Percentiles rank a stretch among this genome's conserved stretches.
Conservation (phyloP, 2,329 filamentous ascomycete species). For the Curvularia verruculosa region DNA sequence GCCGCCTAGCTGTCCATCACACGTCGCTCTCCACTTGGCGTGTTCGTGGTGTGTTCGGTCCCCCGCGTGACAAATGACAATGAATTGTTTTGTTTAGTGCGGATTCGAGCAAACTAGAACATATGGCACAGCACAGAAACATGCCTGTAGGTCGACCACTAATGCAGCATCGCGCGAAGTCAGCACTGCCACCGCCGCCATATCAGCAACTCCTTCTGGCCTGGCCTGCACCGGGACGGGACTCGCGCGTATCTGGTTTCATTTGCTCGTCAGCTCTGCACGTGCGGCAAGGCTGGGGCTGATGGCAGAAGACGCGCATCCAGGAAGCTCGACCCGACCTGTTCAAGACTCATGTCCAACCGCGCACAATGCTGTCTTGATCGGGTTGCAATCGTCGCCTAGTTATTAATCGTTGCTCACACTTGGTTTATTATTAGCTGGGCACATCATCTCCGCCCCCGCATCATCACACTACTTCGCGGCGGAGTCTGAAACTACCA, state of each 20-base stretch:
- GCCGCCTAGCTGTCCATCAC: conserved; percentile 7
- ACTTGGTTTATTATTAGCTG: conserved; percentile 45
- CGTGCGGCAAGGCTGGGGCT: conserved; percentile 40
- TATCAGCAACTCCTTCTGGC: conserved; percentile 34
- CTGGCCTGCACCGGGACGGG: conserved; percentile 28
- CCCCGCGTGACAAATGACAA: conserved; percentile 1
- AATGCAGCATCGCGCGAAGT: conserved; percentile 19
- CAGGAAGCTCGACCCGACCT: conserved; percentile 25
- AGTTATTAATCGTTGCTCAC: conserved; percentile 31
- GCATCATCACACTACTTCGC: conserved; percentile 27
- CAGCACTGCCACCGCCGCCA: conserved; percentile 42
- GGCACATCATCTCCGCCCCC: conserved; percentile 27
- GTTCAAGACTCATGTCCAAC: conserved; percentile 27
- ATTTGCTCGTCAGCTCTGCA: conserved; percentile 38
- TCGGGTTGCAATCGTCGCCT: conserved; percentile 23
- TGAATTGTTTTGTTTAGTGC: not conserved
- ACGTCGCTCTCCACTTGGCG: conserved; percentile 12
- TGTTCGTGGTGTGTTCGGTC: conserved; percentile 7
- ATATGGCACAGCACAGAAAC: conserved; percentile 13
- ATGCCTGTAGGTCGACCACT: conserved; percentile 7
- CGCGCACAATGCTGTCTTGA: conserved; percentile 27
- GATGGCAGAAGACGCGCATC: conserved; percentile 21
- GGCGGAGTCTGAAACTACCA: conserved; percentile 30
- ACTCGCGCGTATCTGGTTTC: conserved; percentile 25
- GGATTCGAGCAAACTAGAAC: not conserved